phyloP scores from a whole-genome alignment of 2,329 filamentous ascomycete genomes.

The Chrysosporium keratinophilum region DNA sequence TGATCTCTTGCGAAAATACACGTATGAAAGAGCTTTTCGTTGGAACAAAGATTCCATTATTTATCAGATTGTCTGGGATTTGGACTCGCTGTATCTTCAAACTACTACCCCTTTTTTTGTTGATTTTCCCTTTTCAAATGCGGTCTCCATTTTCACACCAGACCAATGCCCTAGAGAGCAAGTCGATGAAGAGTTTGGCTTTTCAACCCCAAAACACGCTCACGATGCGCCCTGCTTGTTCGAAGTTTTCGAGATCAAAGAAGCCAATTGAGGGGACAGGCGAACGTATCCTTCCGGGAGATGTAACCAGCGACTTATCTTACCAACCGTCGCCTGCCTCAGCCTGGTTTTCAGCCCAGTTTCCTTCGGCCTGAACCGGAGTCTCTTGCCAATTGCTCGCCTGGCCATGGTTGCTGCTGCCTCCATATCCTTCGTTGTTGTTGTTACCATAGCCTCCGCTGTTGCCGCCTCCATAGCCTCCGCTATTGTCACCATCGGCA shows the following conservation, averaged over 20 bases:
- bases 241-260: background rate
- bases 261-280: background rate
- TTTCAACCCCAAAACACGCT: too few species aligned
- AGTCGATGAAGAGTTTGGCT: too few species aligned
- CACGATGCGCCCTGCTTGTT: too few species aligned
- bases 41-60: too few species aligned
- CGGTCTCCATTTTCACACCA: too few species aligned
- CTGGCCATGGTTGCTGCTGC: constrained; percentile 15
- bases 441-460: constrained; percentile 15
- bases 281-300: background rate
- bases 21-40: too few species aligned
- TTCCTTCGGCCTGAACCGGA: constrained; percentile 10
- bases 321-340: constrained; percentile 3
- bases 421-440: constrained; percentile 12
- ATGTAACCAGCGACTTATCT: background rate
- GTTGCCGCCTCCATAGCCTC: constrained; percentile 12
- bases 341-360: constrained; percentile 4
- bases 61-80: too few species aligned
- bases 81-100: too few species aligned
- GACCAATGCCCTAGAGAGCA: too few species aligned
- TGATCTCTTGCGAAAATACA: too few species aligned
- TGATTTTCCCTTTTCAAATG: too few species aligned
- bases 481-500: constrained; percentile 8
- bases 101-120: too few species aligned
- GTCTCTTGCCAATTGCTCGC: constrained; percentile 18